Base-by-base conservation (phyloP, 768 basidiomycete genomes). In the Lactarius tabidus region DNA sequence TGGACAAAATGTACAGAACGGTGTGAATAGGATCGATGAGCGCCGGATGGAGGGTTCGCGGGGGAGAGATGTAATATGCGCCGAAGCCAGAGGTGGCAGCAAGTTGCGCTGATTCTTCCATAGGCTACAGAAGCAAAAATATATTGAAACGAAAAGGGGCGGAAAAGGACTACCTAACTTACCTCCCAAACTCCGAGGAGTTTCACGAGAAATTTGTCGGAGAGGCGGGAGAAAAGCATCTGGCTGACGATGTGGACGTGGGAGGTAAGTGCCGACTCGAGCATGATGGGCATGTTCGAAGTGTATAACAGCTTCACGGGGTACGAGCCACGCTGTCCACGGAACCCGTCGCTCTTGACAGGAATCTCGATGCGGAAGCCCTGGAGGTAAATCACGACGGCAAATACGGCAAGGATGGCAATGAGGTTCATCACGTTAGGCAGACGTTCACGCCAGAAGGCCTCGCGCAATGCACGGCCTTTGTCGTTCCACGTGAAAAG, bases 201-300 rank as follows among this genome's bases (percentile, higher is more conserved):
- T 70, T 84, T 85, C 71, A 98, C 93, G 68, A 98, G 80, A 67
- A 98, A 76, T 81, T 97, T 97, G 70, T 81, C 79, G 0, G 97
- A 96, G 87, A 96, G 98, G 17, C 96, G 85, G 41, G 81, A 83
- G 45, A 89, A 88, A 66, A 98, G 84, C 95, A 98, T 98, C 78
- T 98, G 96, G 35, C 87, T 91, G 71, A 98, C 83, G 77, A 98
- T 91, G 80, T 95, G 98, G 33, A 99, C 87, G 75, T 99, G 96
- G 64, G 87, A 89, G 1, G 93, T 93, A 63, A 98, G 80, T 15
- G 85, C n/a, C n/a, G n/a, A n/a, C n/a, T n/a, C n/a, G n/a, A n/a
- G n/a, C 96, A 99, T 99, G 82, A 99, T 98, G 63, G 96, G 96
- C 96, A 98, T 99, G 81, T 98, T 99, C 52, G 87, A 90, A 18